phyloP scores from a whole-genome alignment of 2,329 filamentous ascomycete species.

The Huntiella abstrusa region DNA sequence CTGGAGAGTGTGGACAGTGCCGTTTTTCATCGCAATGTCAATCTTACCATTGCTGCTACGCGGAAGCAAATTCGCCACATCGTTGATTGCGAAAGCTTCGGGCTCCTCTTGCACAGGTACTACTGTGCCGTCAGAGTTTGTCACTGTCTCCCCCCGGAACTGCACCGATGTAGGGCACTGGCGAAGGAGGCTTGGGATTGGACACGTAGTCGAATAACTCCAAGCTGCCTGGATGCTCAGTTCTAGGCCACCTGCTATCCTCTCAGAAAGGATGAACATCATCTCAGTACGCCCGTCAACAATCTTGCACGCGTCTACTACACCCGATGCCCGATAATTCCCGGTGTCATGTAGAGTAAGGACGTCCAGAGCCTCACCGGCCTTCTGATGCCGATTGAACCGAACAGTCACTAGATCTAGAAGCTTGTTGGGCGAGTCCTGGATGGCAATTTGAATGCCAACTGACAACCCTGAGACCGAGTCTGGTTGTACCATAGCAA shows the following conservation, averaged over 20 bases:
- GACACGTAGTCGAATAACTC: conserved; percentile 50
- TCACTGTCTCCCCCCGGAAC: conserved; percentile 17
- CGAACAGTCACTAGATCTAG: conserved; percentile 20
- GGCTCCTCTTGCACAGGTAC: neutral
- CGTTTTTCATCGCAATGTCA: conserved; percentile 45
- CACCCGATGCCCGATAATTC: conserved; percentile 41
- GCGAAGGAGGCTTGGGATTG: conserved; percentile 39
- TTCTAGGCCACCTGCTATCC: conserved; percentile 42
- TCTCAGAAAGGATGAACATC: conserved; percentile 51
- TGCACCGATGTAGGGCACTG: conserved; percentile 42
- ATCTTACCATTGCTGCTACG: conserved; percentile 40
- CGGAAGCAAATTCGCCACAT: conserved; percentile 33
- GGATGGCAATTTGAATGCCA: conserved; percentile 46
- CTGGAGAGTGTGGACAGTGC: conserved; percentile 44
- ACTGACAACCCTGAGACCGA: conserved; percentile 34
- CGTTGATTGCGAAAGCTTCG: conserved; percentile 12
- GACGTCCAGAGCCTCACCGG: conserved; percentile 1
- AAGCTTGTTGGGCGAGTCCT: conserved; percentile 48
- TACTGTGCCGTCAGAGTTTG: too few relatives aligned
- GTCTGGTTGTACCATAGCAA: conserved; percentile 43
- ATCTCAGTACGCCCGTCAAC: conserved; percentile 47
- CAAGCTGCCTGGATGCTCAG: conserved; percentile 59
- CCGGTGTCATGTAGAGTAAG: conserved; percentile 21
- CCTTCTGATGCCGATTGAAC: conserved; percentile 3
- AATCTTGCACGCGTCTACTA: conserved; percentile 55